Base-by-base conservation (phyloP, 306 rosid genomes). In the Glycine latifolia region DNA sequence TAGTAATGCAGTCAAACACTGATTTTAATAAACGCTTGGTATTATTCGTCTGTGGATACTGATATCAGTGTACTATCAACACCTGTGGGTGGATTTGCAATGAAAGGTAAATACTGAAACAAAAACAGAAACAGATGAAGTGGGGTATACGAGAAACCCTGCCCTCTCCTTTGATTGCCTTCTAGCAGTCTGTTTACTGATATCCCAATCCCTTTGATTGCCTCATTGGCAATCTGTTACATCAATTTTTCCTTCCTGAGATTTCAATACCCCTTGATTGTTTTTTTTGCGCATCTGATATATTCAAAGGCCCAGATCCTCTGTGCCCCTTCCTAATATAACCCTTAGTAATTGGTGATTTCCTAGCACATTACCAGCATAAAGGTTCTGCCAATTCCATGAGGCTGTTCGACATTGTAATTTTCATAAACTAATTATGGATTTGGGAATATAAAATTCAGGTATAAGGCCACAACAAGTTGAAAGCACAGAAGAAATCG, bases 391-490 rank as follows among this genome's bases (percentile, higher is more conserved):
- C 66, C 74, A 73, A 63, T 37, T 63, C 39, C 59, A 62, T 14
- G 12, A 77, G 46, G 70, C 83, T 78, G 66, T 55, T 78, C n/a
- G 3, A 55, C 37, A 33, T 26, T 61, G 67, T 31, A 31, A 31
- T 61, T 15, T 44, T 20, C 77, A 82, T 41, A 59, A 47, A 47
- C 41, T 59, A 69, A 58, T 58, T 16, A 35, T 33, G 84, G 44
- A 56, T 37, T 8, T 67, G n/a, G 67, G n/a, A 50, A 59, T 59
- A 67, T 14, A 59, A 75, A 68, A 17, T 67, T 75, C 43, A 41
- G 49, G 58, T 55, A 4, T 67, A 66, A 50, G 59, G 73, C 50
- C 31, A 26, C 20, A 52, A 26, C 20, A 52, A 73, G 59, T 20
- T 79, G 47, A 11, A 67, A 68, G 59, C 12, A 73, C 31, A 12